Conservation (phyloP, 2,329 filamentous ascomycete species). For the Fusarium oxysporum region DNA sequence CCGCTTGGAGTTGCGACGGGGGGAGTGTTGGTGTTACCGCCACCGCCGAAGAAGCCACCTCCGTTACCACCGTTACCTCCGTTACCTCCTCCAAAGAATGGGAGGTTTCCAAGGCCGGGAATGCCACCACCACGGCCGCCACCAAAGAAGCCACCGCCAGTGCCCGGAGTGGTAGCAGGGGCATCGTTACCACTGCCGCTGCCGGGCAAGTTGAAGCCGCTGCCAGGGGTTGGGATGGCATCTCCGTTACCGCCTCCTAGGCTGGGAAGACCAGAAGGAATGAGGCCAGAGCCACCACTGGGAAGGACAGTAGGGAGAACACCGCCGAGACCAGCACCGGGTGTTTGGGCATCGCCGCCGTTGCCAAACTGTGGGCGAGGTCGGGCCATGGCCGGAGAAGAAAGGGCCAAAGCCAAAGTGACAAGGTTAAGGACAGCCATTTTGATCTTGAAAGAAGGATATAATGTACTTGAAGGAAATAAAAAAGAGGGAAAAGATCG, state of each 20-base stretch:
- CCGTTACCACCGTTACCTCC: slow-evolving; percentile 1
- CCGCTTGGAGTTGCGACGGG: slow-evolving; percentile 8
- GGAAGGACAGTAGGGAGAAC: slow-evolving; percentile 10
- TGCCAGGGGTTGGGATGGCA: slow-evolving; percentile 5
- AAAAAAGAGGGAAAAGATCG: slow-evolving; percentile 29
- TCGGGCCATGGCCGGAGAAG: slow-evolving; percentile 35
- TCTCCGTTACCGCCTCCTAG: slow-evolving; percentile 1
- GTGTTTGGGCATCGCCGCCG: slow-evolving; percentile 17
- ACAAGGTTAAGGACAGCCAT: slow-evolving; percentile 45
- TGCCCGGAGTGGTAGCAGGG: not conserved
- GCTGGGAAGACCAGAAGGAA: slow-evolving; percentile 6
- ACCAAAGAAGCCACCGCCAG: not conserved
- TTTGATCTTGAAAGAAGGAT: slow-evolving; percentile 25
- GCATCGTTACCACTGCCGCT: not conserved
- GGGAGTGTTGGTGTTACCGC: not conserved
- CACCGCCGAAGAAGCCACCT: slow-evolving; percentile 2
- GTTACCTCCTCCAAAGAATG: slow-evolving; percentile 6
- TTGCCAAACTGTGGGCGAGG: slow-evolving; percentile 31
- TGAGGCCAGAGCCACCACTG: slow-evolving; percentile 16
- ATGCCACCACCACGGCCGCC: not conserved
- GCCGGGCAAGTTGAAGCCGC: not conserved
- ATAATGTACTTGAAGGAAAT: slow-evolving; percentile 9
- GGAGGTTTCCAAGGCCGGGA: slow-evolving; percentile 6
- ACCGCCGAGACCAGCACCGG: slow-evolving; percentile 28
- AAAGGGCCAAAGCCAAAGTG: slow-evolving; percentile 45